Evolutionary conservation across 2,329 filamentous ascomycete genomes (phyloP).

Genomic region (Pseudogymnoascus sp.): DNA sequence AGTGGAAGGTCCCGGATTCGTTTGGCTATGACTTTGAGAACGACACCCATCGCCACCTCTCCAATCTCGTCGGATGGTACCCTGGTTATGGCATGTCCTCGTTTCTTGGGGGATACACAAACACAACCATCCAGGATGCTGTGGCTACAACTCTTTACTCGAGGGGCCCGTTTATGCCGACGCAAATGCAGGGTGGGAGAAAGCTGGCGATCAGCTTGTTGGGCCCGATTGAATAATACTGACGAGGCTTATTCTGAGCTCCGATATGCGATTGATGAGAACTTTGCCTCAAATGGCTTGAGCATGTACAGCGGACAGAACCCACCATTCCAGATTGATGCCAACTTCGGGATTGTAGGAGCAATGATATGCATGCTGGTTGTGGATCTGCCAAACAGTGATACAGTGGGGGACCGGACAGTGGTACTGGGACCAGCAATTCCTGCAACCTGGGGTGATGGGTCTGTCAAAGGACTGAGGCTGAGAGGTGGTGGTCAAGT

Average conservation of each 20-base stretch:
- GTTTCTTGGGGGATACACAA: constrained; percentile 34
- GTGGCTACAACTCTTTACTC: constrained; percentile 37
- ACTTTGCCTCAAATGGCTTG: constrained; percentile 42
- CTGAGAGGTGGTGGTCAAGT: constrained; percentile 37
- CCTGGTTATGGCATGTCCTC: constrained; percentile 44
- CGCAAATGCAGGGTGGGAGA: constrained; percentile 48
- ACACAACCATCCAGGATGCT: constrained; percentile 35
- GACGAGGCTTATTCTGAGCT: constrained; percentile 40
- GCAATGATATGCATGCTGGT: constrained; percentile 44
- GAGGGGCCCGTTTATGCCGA: constrained; percentile 42
- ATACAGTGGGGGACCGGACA: constrained; percentile 15
- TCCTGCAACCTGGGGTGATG: constrained; percentile 35
- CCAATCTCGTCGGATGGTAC: constrained; percentile 47
- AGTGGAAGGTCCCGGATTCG: constrained; percentile 38
- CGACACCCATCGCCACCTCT: constrained; percentile 45
- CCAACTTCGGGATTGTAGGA: constrained; percentile 45
- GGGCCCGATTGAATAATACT: constrained; percentile 46
- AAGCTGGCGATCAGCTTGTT: constrained; percentile 49
- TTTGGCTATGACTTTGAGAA: constrained; percentile 31
- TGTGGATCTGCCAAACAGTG: constrained; percentile 36
- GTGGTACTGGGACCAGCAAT: constrained; percentile 42
- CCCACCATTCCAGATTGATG: constrained; percentile 50
- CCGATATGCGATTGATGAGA: constrained; percentile 39
- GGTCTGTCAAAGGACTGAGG: constrained; percentile 36
- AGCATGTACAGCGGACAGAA: constrained; percentile 41